Evolutionary conservation across 306 rosid genomes (phyloP), one percentile per base, ranked within the genome.

Genomic region (Malus sylvestris): DNA sequence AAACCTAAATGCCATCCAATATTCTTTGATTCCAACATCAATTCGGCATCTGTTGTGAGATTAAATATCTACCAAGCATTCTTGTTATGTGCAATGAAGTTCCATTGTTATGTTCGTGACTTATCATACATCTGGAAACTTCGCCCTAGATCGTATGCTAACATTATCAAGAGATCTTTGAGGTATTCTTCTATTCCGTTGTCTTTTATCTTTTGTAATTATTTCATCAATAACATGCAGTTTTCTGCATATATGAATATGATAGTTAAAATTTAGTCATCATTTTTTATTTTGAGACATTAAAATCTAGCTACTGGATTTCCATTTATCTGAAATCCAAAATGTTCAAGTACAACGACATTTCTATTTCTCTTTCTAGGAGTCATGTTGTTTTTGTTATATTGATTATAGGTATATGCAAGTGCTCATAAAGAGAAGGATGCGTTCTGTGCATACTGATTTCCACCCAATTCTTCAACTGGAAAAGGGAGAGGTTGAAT

Each of bases 1-100:
- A 88, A 89, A 79, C 93, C 97, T 12, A 94, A 92, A 84, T 92
- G 98, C 64, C 93, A 92, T 88, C 90, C 96, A 8, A 75, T 94
- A 75, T 94, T 92, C 86, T 94, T 84, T 3, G 97, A 92, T 86
- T 84, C 90, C 72, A 92, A 94, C 69, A 86, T 94, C 76, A 94
- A 94, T 81, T 90, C 97, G 15, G 92, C 88, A 25, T 91, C 83
- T 77, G 95, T 89, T 76, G 93, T 94, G 80, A 88, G 92, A 87
- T 82, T 94, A 72, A 94, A 94, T 70, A 74, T 89, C 79, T 92
- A 86, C 79, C 96, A 92, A 74, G 72, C 77, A 4, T 90, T 94
- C 84, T 42, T 94, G 80, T 38, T 90, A 27, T 87, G 86, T 81
- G 98, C 98, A 6, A 94, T 94, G 97, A 92, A 92, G 87, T 92